Conservation (phyloP, 1,284 basidiomycete species). For the Taiwanofungus camphoratus region DNA sequence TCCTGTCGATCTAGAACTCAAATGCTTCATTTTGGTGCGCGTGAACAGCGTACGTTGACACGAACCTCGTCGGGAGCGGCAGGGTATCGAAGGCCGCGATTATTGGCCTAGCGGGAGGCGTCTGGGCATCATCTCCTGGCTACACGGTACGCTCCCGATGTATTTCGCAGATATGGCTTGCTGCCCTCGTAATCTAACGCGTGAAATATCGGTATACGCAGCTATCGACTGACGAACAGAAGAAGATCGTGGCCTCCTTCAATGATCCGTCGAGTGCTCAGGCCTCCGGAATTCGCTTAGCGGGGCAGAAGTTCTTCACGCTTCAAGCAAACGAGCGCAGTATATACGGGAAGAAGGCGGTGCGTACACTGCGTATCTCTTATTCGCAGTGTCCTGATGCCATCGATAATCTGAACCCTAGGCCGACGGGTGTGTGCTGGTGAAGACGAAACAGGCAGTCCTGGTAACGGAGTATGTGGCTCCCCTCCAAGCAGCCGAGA, state of each 20-base stretch:
- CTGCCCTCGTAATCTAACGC: background rate
- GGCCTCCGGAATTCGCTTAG: conserved; percentile 64
- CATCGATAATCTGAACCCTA: conserved; percentile 25
- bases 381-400: background rate
- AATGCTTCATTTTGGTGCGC: background rate
- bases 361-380: conserved; percentile 37
- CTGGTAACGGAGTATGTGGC: conserved; percentile 76
- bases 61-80: conserved; percentile 75
- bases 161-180: background rate
- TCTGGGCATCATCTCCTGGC: conserved; percentile 80
- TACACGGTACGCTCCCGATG: conserved; percentile 56
- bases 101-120: conserved; percentile 78
- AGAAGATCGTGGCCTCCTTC: conserved; percentile 55
- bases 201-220: conserved; percentile 26
- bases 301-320: conserved; percentile 79
- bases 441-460: conserved; percentile 87
- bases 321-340: conserved; percentile 54
- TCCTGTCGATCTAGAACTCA: background rate
- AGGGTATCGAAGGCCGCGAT: conserved; percentile 82
- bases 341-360: conserved; percentile 81
- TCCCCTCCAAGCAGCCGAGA: conserved; percentile 70
- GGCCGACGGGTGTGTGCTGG: conserved; percentile 77
- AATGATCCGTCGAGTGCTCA: conserved; percentile 38
- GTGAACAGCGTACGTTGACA: conserved; percentile 78
- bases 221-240: conserved; percentile 77